Percentiles rank a stretch among this genome's conserved stretches.
These are phyloP conservation scores for Colletotrichum lindemuthianum DNA, from an alignment of 2,329 filamentous ascomycete genomes.

Conservation along the genomic window DNA sequence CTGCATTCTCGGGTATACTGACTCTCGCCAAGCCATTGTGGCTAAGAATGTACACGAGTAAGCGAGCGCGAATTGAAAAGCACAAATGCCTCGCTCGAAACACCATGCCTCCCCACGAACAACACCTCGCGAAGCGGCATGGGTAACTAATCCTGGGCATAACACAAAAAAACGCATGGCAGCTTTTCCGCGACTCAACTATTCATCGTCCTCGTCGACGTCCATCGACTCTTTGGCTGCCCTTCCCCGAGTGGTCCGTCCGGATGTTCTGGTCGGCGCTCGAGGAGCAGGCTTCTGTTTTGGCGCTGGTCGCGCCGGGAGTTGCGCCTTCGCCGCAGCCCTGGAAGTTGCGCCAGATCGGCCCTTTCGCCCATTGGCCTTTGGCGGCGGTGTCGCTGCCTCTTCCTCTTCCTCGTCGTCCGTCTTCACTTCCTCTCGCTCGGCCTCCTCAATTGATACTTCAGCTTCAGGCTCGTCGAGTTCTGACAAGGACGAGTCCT, in stretches of 20 bases:
- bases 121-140: too few relatives aligned
- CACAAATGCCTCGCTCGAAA: slow-evolving; percentile 4
- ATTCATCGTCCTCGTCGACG: slow-evolving; percentile 46
- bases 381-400: slow-evolving; percentile 30
- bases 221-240: slow-evolving; percentile 47
- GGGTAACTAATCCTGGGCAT: slow-evolving; percentile 16
- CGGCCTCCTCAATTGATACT: slow-evolving; percentile 36
- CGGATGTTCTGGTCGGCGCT: slow-evolving; percentile 24
- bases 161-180: background rate
- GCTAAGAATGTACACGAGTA: too few relatives aligned
- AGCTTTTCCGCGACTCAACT: slow-evolving; percentile 9
- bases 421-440: slow-evolving; percentile 36
- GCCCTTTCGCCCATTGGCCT: slow-evolving; percentile 33
- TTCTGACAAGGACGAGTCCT: slow-evolving; percentile 29
- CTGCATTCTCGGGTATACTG: too few relatives aligned
- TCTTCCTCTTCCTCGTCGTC: slow-evolving; percentile 35
- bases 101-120: slow-evolving; percentile 2
- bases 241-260: slow-evolving; percentile 38
- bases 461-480: slow-evolving; percentile 34
- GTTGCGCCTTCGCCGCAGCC: slow-evolving; percentile 26
- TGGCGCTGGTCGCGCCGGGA: slow-evolving; percentile 34
- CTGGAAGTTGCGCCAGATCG: slow-evolving; percentile 25
- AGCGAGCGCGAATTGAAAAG: background rate
- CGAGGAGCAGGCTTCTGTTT: slow-evolving; percentile 34
- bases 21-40: too few relatives aligned